phyloP scores from a whole-genome alignment of 2,329 filamentous ascomycete species.

The Colletotrichum endophyticum region DNA sequence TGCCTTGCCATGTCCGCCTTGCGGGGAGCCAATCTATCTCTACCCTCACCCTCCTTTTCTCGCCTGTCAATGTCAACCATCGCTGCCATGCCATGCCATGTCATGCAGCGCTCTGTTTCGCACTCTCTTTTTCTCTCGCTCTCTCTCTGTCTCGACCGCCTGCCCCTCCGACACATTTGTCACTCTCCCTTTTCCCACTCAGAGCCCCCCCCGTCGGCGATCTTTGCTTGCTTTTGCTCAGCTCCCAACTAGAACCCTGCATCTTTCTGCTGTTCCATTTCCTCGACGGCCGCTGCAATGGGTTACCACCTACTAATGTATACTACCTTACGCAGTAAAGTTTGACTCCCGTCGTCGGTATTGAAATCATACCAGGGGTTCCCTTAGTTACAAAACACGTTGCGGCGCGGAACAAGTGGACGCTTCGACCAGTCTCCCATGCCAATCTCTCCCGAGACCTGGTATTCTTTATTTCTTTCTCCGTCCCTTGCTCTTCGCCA shows the following conservation, averaged over 20 bases:
- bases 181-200: not conserved
- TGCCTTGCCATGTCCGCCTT: not conserved
- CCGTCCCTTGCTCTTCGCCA: not conserved
- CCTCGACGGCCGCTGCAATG: not conserved
- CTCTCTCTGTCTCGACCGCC: not conserved
- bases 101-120: not conserved
- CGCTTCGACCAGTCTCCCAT: not conserved
- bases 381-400: not conserved
- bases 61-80: not conserved
- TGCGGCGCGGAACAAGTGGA: not conserved
- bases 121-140: not conserved
- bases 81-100: not conserved
- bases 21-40: not conserved
- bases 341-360: not conserved
- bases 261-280: not conserved
- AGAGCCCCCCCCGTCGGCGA: not conserved
- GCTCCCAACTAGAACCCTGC: not conserved
- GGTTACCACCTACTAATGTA: not conserved
- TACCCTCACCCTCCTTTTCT: not conserved
- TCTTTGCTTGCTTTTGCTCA: not conserved
- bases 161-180: not conserved
- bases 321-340: not conserved
- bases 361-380: not conserved
- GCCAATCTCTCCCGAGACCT: not conserved
- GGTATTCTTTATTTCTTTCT: not conserved